A percentile compares a stretch with the other conserved stretches of the same genome.
Conservation (phyloP, 208 protist genomes). For the Herpetomonas tarakana region DNA sequence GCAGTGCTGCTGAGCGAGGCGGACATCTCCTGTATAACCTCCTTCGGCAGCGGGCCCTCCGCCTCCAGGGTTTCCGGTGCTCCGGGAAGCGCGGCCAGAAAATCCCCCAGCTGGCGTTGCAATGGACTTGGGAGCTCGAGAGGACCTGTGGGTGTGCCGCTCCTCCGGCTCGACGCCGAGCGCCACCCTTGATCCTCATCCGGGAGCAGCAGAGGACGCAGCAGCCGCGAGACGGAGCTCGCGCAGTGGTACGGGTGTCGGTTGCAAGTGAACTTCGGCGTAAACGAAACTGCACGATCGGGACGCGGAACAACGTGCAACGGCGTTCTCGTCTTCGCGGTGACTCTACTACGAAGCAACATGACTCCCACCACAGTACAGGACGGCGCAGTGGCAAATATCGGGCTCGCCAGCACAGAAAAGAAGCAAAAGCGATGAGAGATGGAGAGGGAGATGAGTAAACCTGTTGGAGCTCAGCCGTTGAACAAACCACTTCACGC, state of each 20-base stretch:
- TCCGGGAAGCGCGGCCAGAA: neutral
- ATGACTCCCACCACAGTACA: neutral
- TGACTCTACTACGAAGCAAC: neutral
- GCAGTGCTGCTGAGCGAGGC: neutral
- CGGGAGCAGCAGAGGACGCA: neutral
- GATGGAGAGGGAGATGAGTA: no score
- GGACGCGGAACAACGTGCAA: neutral
- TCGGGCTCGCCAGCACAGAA: no score
- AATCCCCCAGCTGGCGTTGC: neutral
- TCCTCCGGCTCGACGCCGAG: no score
- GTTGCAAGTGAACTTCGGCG: slow-evolving; percentile 1
- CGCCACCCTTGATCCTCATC: no score
- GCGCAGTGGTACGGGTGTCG: neutral
- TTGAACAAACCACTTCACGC: no score
- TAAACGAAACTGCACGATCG: neutral
- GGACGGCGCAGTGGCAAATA: no score
- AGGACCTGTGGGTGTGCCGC: no score
- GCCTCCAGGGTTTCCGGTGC: neutral
- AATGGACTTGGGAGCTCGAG: no score
- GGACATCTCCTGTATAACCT: neutral
- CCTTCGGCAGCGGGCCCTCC: neutral
- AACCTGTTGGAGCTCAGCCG: no score
- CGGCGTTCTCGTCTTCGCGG: neutral
- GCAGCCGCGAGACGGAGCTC: neutral
- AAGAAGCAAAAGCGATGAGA: no score